A percentile compares a stretch with the other conserved stretches of the same genome.
Evolutionary conservation across 2,329 filamentous ascomycete genomes (phyloP).

Genomic region (Dissoconium aciculare): DNA sequence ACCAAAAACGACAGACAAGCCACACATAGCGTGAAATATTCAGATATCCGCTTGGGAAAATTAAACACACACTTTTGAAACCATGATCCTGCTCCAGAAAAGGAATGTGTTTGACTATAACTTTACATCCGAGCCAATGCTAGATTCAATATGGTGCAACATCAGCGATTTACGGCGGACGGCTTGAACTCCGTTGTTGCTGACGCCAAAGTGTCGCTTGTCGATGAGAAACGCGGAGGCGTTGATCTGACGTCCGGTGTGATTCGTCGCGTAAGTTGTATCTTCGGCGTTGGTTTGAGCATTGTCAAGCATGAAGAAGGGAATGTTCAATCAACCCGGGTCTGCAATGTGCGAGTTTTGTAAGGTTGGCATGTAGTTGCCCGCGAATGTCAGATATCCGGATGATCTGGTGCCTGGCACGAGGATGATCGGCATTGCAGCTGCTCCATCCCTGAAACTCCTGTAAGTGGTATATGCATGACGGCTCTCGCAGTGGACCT

Average conservation of each 20-base stretch:
- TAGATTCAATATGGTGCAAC: no score
- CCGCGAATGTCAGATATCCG: slow-evolving; percentile 31
- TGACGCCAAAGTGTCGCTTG: slow-evolving; percentile 31
- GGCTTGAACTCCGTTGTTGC: slow-evolving; percentile 36
- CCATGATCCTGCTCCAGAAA: no score
- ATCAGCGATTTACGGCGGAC: slow-evolving; percentile 29
- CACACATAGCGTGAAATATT: no score
- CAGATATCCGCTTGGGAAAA: no score
- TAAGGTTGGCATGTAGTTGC: slow-evolving; percentile 37
- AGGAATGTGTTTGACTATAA: no score
- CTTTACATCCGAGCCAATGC: no score
- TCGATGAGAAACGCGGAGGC: slow-evolving; percentile 35
- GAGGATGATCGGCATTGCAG: slow-evolving; percentile 33
- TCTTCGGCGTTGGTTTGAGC: slow-evolving; percentile 39
- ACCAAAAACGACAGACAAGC: no score
- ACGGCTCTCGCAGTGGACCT: slow-evolving; percentile 32
- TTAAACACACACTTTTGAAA: no score
- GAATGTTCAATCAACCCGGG: slow-evolving; percentile 41
- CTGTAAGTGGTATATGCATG: slow-evolving; percentile 38
- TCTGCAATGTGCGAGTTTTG: slow-evolving; percentile 29
- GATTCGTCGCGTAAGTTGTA: slow-evolving; percentile 43
- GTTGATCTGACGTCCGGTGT: slow-evolving; percentile 30
- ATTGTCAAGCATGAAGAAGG: slow-evolving; percentile 32
- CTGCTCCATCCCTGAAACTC: slow-evolving; percentile 34
- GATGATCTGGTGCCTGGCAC: slow-evolving; percentile 39